phyloP scores from a whole-genome alignment of 352 stramenopile species.

The Phytophthora constricta region DNA sequence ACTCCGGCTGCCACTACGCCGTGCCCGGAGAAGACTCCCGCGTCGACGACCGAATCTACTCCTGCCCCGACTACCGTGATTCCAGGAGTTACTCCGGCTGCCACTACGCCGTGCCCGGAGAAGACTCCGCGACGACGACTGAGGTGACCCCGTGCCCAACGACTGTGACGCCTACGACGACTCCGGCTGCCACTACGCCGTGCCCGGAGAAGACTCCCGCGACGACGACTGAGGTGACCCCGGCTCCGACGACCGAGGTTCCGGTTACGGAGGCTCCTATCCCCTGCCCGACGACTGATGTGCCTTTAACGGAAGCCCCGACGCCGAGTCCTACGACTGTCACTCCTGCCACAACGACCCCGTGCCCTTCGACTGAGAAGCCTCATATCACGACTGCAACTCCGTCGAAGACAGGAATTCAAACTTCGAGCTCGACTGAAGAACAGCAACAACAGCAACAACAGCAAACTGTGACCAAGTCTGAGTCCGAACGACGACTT shows the following conservation, averaged over 20 bases:
- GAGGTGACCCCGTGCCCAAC: constrained; percentile 21
- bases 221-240: not conserved
- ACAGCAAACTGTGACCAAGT: constrained; percentile 16
- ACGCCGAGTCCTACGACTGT: constrained; percentile 2
- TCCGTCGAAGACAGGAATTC: not conserved
- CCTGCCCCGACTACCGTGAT: constrained; percentile 19
- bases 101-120: constrained; percentile 15
- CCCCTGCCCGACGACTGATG: constrained; percentile 1
- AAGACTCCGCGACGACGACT: constrained; percentile 14
- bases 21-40: constrained; percentile 15
- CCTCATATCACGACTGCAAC: constrained; percentile 1
- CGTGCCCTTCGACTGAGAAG: constrained; percentile 6
- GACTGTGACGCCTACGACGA: constrained; percentile 1
- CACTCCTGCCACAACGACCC: not conserved
- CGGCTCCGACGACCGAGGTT: too few relatives aligned
- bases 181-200: constrained; percentile 2
- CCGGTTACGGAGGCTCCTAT: not conserved
- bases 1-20: constrained; percentile 9
- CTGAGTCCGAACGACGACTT: constrained; percentile 20
- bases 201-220: constrained; percentile 5
- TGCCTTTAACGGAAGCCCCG: not conserved
- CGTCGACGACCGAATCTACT: constrained; percentile 13
- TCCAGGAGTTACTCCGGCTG: not conserved
- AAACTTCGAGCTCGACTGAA: constrained; percentile 13
- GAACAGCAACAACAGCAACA: constrained; percentile 19